Base-by-base conservation (phyloP, 176 grass and related monocot genomes). In the Carex myosuroides region DNA sequence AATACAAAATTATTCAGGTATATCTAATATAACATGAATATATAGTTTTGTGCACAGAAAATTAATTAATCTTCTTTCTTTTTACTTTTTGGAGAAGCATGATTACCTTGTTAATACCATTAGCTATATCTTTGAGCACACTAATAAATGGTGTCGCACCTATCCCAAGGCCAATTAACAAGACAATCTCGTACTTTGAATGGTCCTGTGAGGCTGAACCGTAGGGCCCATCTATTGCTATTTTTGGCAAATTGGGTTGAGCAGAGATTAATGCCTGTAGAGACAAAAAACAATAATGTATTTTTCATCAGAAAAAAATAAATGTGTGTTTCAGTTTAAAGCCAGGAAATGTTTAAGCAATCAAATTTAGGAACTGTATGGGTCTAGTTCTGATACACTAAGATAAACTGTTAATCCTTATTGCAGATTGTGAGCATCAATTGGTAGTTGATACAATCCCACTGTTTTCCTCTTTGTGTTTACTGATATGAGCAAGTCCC, bases 151-250 rank as follows among this genome's bases (percentile, higher is more conserved):
- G 92, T 64, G 96, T 95, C 6, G 96, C 96, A 26, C 96, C 96
- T 67, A 99, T 99, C 50, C 96, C 96, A 26, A 99, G 89, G 41
- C 96, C 96, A 48, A 99, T 93, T 69, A 99, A 91, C 35, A 99
- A 83, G 58, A 95, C 79, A 85, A 95, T 86, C 74, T 95, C 93
- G 52, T 99, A 99, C 80, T 95, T 99, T 59, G 88, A 90, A 81
- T 99, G 93, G 83, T 99, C 96, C 81, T 99, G 96, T 0, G 96
- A 91, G 26, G 96, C 93, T 81, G 96, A 92, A 85, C 96, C 96
- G 13, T 95, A 99, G 1, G 96, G 93, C 63, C 92, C 90, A 67
- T 94, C 90, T 60, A 94, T 87, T 26, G 70, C 87, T 86, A 94
- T 85, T 41, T 88, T 89, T 12, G 90, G 92, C 8, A 90, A 76